Evolutionary conservation across 129 eudicot species (phyloP), one percentile per base, ranked within the genome.

Genomic region (Flaveria brownii): DNA sequence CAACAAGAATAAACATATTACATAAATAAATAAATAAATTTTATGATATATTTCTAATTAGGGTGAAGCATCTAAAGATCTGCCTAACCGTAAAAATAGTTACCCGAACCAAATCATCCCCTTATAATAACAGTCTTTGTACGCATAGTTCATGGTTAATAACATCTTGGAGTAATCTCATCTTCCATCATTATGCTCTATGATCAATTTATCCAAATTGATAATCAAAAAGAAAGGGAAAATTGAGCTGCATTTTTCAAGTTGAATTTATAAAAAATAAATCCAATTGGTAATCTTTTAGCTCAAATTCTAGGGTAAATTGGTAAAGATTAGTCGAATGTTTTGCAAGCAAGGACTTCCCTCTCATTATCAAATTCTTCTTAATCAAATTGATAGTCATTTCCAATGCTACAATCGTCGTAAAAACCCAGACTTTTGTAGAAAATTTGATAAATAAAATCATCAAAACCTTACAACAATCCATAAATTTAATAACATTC

Each of bases 381-480:
- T 46, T 49, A 6, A 22, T 30, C 64, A 65, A 64, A n/a, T 16
- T 50, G 54, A 30, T 30, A 30, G 36, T 30, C 36, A 30, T 30
- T 30, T 30, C 5, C 36, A 3, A 30, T 30, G 36, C 36, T 30
- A 30, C 36, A 30, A 30, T 30, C 0, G 36, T 30, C 36, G 36
- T 30, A 30, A 2, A 2, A 50, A 52, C 52, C 62, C 65, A 18
- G 41, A 7, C 9, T 17, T 64, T 50, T 64, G 15, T 16, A 41
- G 10, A 64, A 33, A 49, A 2, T 2, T 14, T 1, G 4, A 30
- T 2, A 30, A 49, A 30, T 2, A 30, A 49, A 30, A 66, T 52
- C 67, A 66, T 76, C 23, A 51, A 50, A 76, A 36, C 22, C 51
- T 54, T 54, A 20, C 45, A 56, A 69, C 49, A 68, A 56, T 55